A percentile compares a stretch with the other conserved stretches of the same genome.
Evolutionary conservation across 176 grass and related monocot genomes (phyloP).

Genomic region (Cenchrus purpureus): DNA sequence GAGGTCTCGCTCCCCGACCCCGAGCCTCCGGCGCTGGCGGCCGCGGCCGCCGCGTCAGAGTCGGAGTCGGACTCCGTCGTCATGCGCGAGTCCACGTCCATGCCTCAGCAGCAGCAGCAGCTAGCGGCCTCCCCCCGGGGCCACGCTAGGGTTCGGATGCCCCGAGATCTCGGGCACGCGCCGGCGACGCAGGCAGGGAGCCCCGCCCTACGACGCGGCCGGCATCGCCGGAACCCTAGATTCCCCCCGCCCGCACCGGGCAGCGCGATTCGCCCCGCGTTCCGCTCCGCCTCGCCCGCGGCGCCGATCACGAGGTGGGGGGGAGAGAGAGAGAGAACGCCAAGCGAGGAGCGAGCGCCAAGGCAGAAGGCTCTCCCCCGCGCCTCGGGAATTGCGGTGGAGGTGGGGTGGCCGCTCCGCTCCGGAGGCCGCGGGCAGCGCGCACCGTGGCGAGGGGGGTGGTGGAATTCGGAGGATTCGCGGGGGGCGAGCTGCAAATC

Average conservation of each 20-base stretch:
- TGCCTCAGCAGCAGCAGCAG: slow-evolving; percentile 15
- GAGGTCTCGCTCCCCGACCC: slow-evolving; percentile 43
- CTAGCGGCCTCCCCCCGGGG: not conserved
- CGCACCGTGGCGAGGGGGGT: slow-evolving; percentile 17
- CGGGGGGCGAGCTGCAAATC: slow-evolving; percentile 44
- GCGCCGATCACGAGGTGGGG: slow-evolving; percentile 41
- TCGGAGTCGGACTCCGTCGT: slow-evolving; percentile 74
- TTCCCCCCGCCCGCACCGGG: slow-evolving; percentile 2
- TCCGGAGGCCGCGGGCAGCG: slow-evolving; percentile 39
- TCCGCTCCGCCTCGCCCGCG: slow-evolving; percentile 23
- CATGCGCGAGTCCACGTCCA: slow-evolving; percentile 88
- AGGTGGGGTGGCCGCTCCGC: slow-evolving; percentile 5
- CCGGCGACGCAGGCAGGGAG: slow-evolving; percentile 32
- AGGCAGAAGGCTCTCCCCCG: not conserved
- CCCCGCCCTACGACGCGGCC: slow-evolving; percentile 34
- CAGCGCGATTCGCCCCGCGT: slow-evolving; percentile 35
- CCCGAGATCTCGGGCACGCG: slow-evolving; percentile 51
- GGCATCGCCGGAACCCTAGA: slow-evolving; percentile 36
- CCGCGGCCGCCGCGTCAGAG: slow-evolving; percentile 49
- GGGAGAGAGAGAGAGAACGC: too few species aligned
- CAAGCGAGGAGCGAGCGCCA: slow-evolving; percentile 15
- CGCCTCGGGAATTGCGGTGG: slow-evolving; percentile 41
- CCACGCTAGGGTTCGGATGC: slow-evolving; percentile 40
- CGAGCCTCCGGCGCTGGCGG: slow-evolving; percentile 31
- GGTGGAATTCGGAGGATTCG: slow-evolving; percentile 29